Evolutionary conservation across 805 yeast genomes (phyloP), one percentile per base, ranked within the genome.

Genomic region (Cyberlindnera sargentensis): DNA sequence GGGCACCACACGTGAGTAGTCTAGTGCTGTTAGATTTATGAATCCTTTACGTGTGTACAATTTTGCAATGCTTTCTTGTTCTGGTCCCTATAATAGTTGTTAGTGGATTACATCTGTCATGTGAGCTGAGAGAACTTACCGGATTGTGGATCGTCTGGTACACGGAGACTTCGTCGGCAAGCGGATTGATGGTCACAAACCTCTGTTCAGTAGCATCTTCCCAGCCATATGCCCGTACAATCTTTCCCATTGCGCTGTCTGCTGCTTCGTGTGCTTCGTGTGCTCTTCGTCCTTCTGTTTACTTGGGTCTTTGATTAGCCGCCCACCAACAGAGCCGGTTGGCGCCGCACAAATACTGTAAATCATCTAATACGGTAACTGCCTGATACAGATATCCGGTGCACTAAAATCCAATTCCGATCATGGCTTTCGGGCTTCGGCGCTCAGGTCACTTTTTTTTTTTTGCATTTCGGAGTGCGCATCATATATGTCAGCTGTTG

Each of bases 131-230:
- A 3, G 6, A 24, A 48, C 56, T 50, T 32, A 42, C 56, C 9
- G 58, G 56, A 30, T 68, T 67, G 48, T 73, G 66, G 23, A 45
- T 44, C 0, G 84, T 78, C 48, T 74, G 76, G 55, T 81, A 82
- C 8, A 85, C 68, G 0, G 82, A 66, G 3, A 87, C 81, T 52
- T 84, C 91, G 58, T 89, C 96, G 3, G 95, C 81, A 28, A 85
- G 72, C 2, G 95, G 93, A 49, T 78, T 82, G 31, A 58, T 56
- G 4, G 61, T 50, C 30, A 58, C 45, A 30, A 54, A 57, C 2
- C 49, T 46, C 45, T 58, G 57, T 7, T 51, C 48, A 1, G 43
- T 51, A 6, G 47, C 46, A 8, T 48, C 49, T 8, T 58, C 61
- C 61, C 62, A 58, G 27, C 56, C 57, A 27, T 51, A 48, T 0